Percentiles rank a stretch among this genome's conserved stretches.
These are phyloP conservation scores for Lactarius akahatsu DNA, from an alignment of 768 basidiomycete species.

Conservation along the genomic window DNA sequence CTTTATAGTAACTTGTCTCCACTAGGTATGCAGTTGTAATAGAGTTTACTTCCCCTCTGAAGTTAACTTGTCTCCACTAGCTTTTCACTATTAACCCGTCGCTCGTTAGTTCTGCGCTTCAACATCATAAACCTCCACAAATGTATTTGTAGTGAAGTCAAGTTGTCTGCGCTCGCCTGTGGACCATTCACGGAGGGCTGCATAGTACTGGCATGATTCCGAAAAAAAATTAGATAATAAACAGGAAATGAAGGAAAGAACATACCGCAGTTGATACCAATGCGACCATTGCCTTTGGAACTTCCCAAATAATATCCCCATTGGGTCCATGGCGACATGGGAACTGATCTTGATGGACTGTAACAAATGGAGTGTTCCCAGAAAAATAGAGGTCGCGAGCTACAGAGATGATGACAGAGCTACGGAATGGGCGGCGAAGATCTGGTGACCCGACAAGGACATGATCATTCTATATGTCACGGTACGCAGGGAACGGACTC, in stretches of 20 bases:
- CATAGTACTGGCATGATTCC: not conserved
- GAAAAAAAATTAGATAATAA: not conserved
- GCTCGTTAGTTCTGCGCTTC: too few species aligned
- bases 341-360: not conserved
- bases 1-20: too few species aligned
- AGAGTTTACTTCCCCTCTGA: too few species aligned
- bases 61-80: too few species aligned
- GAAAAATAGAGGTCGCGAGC: not conserved
- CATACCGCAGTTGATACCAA: not conserved
- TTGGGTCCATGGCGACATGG: not conserved
- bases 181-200: too few species aligned
- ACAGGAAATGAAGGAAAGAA: not conserved
- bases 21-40: too few species aligned
- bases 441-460: too few species aligned
- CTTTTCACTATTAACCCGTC: too few species aligned
- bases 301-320: not conserved
- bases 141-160: not conserved
- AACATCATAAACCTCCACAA: not conserved
- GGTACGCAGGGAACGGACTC: too few species aligned
- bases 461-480: too few species aligned
- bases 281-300: not conserved
- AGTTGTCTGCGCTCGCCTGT: not conserved
- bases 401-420: not conserved
- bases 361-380: not conserved
- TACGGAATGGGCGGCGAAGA: too few species aligned